Evolutionary conservation across 1,284 basidiomycete genomes (phyloP), one percentile per base, ranked within the genome.

Genomic region (Pseudozyma hubeiensis): DNA sequence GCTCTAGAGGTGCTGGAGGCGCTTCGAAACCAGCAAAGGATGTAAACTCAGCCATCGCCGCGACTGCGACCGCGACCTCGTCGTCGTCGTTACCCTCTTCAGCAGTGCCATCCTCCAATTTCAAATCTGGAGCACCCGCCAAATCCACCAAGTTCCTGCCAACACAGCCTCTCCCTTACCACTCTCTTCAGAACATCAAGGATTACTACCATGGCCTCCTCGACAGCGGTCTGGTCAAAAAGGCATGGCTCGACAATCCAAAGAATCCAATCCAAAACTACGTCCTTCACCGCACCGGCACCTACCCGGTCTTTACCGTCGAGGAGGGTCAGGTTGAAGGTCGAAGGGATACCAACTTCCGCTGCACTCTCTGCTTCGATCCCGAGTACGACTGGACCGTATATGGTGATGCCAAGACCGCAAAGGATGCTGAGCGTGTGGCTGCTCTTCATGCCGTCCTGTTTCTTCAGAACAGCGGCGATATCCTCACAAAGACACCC

Each of bases 361-460:
- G 78, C 17, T 70, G 73, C 75, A 60, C 54, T 11, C 54, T 67
- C 40, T 43, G 66, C 34, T 73, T 76, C n/a, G 76, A 77, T 37
- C 64, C 58, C 6, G 77, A 72, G 7, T 70, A 63, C 46, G 52
- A 69, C 11, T 72, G 88, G 46, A 46, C 85, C 33, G 88, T 87
- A 9, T 82, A 86, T 5, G 81, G 94, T 87, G 94, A 97, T 82
- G 87, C 87, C 54, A n/a, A 86, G 1, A 86, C 85, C 9, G 89
- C 87, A 80, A 91, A 91, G 76, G 89, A 91, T 34, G 91, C 94
- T 2, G 90, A 92, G 79, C 89, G 88, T 80, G 85, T 93, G 5
- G 92, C 93, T 19, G 64, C 70, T 2, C 64, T 79, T 16, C 70
- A 80, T 40, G 79, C 71, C 30, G 66, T 80, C 41, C 55, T 79